These are phyloP conservation scores for Fusarium dlaminii DNA, from an alignment of 2,329 filamentous ascomycete genomes.

Conservation along the genomic window DNA sequence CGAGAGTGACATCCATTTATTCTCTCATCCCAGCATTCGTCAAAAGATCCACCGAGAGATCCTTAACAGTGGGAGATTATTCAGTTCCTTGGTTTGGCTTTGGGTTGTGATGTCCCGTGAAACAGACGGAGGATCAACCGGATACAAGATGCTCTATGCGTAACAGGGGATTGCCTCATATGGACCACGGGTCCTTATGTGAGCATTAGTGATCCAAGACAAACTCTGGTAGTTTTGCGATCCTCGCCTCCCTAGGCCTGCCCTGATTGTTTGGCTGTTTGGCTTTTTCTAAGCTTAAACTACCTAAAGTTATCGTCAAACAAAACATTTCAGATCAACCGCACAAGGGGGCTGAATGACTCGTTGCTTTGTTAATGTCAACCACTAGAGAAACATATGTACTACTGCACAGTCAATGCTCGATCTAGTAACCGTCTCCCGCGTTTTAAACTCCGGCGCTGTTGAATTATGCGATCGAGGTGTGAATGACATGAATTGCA, in stretches of 20 bases:
- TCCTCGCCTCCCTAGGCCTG: neutral
- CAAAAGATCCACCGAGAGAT: neutral
- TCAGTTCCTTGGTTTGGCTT: neutral
- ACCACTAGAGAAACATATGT: neutral
- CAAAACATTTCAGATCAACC: neutral
- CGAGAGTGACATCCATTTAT: neutral
- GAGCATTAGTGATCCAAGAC: slow-evolving; percentile 34
- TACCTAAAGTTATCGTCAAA: neutral
- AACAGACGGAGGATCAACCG: slow-evolving; percentile 1
- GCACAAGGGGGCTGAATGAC: neutral
- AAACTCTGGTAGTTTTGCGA: neutral
- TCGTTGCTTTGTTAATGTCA: neutral
- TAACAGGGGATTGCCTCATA: slow-evolving; percentile 24
- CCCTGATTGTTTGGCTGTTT: neutral
- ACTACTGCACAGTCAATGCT: neutral
- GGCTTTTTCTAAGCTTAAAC: slow-evolving; percentile 25
- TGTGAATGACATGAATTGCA: neutral
- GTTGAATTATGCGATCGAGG: neutral
- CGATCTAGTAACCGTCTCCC: slow-evolving; percentile 5
- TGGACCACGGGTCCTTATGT: slow-evolving; percentile 29
- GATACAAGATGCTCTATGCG: neutral
- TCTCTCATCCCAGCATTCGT: neutral
- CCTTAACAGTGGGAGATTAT: slow-evolving; percentile 3
- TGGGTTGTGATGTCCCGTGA: neutral
- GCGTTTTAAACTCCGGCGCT: slow-evolving; percentile 5